Evolutionary conservation across 768 basidiomycete species (phyloP).

Genomic region (Auriscalpium vulgare): DNA sequence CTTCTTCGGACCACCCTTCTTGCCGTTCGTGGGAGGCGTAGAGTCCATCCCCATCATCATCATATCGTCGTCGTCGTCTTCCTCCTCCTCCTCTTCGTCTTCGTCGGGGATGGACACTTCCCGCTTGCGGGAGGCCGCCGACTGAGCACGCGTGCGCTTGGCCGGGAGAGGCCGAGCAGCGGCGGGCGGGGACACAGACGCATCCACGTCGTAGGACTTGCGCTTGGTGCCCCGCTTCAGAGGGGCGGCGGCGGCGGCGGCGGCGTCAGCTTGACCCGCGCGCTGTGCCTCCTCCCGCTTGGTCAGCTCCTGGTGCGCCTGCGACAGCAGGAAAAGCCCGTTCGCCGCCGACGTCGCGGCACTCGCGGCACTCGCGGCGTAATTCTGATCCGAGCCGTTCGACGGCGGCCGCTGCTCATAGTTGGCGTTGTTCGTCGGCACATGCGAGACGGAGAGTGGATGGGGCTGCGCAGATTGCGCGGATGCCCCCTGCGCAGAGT

Average conservation of each 20-base stretch:
- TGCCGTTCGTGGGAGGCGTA: conserved; percentile 6
- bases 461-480: conserved; percentile 34
- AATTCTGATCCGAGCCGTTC: conserved; percentile 14
- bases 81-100: conserved; percentile 27
- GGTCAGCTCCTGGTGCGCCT: conserved; percentile 93
- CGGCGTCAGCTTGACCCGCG: conserved; percentile 28
- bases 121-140: conserved; percentile 16
- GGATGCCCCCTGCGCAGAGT: conserved; percentile 56
- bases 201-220: conserved; percentile 47
- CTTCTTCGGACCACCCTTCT: conserved; percentile 45
- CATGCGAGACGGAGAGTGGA: conserved; percentile 28
- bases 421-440: conserved; percentile 12
- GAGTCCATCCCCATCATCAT: conserved; percentile 3
- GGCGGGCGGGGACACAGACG: conserved; percentile 18
- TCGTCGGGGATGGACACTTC: conserved; percentile 19
- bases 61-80: conserved; percentile 27
- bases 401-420: conserved; percentile 7
- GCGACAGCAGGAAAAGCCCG: conserved; percentile 86
- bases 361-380: conserved; percentile 37
- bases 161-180: conserved; percentile 8
- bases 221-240: conserved; percentile 62
- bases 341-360: conserved; percentile 75
- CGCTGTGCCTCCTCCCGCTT: conserved; percentile 87
- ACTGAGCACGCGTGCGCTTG: conserved; percentile 31
- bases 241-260: conserved; percentile 18